Conservation (phyloP, 2,329 filamentous ascomycete species). For the Paraphoma chrysanthemicola region DNA sequence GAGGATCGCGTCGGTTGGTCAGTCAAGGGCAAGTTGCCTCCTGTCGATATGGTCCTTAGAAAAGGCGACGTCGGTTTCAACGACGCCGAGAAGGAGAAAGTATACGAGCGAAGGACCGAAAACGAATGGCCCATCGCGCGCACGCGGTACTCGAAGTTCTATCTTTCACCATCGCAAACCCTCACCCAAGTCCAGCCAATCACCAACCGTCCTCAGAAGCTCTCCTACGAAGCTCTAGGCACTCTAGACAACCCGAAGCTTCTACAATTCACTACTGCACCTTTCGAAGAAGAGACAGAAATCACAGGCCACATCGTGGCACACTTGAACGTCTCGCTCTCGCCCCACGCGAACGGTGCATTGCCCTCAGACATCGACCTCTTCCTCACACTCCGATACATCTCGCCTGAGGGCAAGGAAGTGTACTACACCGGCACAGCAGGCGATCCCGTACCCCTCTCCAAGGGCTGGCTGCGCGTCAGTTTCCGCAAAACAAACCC, state of each 20-base stretch:
- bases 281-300: constrained; percentile 70
- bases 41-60: constrained; percentile 67
- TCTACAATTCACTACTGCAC: constrained; percentile 64
- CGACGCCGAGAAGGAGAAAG: constrained; percentile 65
- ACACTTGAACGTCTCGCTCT: constrained; percentile 67
- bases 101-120: constrained; percentile 63
- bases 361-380: constrained; percentile 66
- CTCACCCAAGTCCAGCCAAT: constrained; percentile 48
- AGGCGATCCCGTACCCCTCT: constrained; percentile 67
- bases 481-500: constrained; percentile 63
- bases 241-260: constrained; percentile 61
- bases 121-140: constrained; percentile 71
- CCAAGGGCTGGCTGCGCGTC: constrained; percentile 70
- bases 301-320: constrained; percentile 73
- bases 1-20: constrained; percentile 70
- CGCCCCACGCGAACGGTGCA: constrained; percentile 45
- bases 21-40: constrained; percentile 62
- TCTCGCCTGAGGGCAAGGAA: constrained; percentile 62
- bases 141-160: constrained; percentile 69
- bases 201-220: constrained; percentile 43
- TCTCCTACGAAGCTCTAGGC: constrained; percentile 68
- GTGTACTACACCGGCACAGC: constrained; percentile 71
- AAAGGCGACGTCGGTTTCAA: constrained; percentile 74
- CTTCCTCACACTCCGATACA: constrained; percentile 67
- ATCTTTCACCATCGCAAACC: constrained; percentile 58